A percentile compares a stretch with the other conserved stretches of the same genome.
Evolutionary conservation across 1,284 basidiomycete species (phyloP).

Genomic region (Prillingera fragicola): DNA sequence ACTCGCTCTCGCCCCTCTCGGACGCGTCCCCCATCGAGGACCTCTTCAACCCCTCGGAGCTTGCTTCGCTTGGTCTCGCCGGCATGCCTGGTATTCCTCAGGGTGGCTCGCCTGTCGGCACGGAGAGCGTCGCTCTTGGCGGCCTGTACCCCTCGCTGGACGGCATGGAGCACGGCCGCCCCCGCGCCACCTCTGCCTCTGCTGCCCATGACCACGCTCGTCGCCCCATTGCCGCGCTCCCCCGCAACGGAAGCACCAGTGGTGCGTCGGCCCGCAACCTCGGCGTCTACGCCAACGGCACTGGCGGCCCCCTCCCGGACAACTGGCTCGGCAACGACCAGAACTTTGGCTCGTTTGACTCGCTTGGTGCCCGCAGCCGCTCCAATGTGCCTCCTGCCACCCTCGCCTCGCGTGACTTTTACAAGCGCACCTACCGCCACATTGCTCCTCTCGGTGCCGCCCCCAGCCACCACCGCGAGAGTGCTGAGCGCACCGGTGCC

Average conservation of each 20-base stretch:
- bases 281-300: slow-evolving; percentile 8
- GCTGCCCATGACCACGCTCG: slow-evolving; percentile 5
- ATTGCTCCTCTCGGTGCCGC: slow-evolving; percentile 43
- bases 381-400: slow-evolving; percentile 25
- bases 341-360: slow-evolving; percentile 33
- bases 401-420: slow-evolving; percentile 36
- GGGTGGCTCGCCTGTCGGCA: slow-evolving; percentile 4
- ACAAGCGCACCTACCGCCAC: slow-evolving; percentile 45
- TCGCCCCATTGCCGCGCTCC: slow-evolving; percentile 20
- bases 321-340: slow-evolving; percentile 9
- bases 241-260: slow-evolving; percentile 23
- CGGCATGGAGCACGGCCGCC: slow-evolving; percentile 19
- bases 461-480: slow-evolving; percentile 23
- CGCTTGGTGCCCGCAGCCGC: slow-evolving; percentile 30
- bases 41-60: slow-evolving; percentile 46
- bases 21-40: slow-evolving; percentile 33
- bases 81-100: slow-evolving; percentile 48
- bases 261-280: slow-evolving; percentile 12
- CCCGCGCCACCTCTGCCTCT: slow-evolving; percentile 11
- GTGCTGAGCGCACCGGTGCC: slow-evolving; percentile 25
- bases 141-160: slow-evolving; percentile 40
- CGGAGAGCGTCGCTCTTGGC: slow-evolving; percentile 29
- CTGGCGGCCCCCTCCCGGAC: slow-evolving; percentile 11
- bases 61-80: slow-evolving; percentile 47
- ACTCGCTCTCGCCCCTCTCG: slow-evolving; percentile 41